These are phyloP conservation scores for Tetrahymena elliotti DNA, from an alignment of 73 alveolate species.

Conservation along the genomic window DNA sequence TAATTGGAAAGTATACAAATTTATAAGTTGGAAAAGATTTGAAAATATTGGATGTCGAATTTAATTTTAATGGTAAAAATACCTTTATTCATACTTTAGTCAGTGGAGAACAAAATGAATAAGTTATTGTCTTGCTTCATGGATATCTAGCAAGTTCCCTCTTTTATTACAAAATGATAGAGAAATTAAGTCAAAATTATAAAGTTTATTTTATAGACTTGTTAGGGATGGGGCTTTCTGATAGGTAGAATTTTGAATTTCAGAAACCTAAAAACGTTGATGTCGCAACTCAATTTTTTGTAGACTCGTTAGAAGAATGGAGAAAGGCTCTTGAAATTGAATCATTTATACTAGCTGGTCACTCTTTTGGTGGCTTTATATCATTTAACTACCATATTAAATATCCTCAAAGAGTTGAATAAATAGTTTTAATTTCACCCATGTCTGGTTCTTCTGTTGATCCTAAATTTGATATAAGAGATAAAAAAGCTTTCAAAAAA, in stretches of 20 bases:
- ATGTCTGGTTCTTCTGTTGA: not conserved
- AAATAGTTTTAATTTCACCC: conserved; percentile 52
- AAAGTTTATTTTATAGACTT: conserved; percentile 53
- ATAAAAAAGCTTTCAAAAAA: not conserved
- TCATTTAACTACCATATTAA: conserved; percentile 42
- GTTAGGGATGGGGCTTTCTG: conserved; percentile 63
- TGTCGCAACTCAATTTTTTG: conserved; percentile 54
- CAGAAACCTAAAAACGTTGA: conserved; percentile 24
- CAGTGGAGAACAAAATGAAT: not conserved
- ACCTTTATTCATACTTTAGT: not conserved
- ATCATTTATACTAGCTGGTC: conserved; percentile 58
- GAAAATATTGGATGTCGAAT: not conserved
- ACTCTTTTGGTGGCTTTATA: conserved; percentile 69
- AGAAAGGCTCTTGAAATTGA: conserved; percentile 35
- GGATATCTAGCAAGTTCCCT: not conserved
- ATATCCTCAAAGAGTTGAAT: conserved; percentile 51
- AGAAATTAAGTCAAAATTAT: conserved; percentile 23
- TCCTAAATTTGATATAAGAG: not conserved
- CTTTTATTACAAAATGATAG: conserved; percentile 4
- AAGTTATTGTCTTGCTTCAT: not conserved
- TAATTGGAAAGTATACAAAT: not conserved
- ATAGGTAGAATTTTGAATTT: conserved; percentile 28
- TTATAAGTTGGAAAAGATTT: not conserved
- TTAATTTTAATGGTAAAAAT: not conserved
- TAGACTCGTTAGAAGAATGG: conserved; percentile 60